Evolutionary conservation across 768 basidiomycete genomes (phyloP), one percentile per base, ranked within the genome.

Genomic region (Hydnomerulius pinastri): DNA sequence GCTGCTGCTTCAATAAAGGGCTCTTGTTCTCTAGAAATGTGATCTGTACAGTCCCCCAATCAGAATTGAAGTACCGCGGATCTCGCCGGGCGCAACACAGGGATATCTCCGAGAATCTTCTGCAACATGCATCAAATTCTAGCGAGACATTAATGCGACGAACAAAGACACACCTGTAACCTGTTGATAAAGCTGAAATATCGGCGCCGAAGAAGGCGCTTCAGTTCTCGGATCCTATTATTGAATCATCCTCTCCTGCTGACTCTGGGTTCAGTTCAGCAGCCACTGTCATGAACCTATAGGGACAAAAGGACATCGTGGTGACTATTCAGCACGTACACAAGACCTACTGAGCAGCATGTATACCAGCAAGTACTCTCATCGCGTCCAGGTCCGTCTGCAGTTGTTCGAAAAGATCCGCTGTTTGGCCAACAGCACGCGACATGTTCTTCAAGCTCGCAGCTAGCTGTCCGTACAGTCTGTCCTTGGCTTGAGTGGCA

Each of bases 401-500:
- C 57, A 93, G 76, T 46, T 83, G 80, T 62, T 86, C 89, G 67
- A 89, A 86, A 20, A 92, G 75, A 57, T 85, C 84, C 30, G 89
- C 86, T 1, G 90, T 90, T 57, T 83, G 85, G 21, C 77, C 74
- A 42, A 92, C 77, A 0, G 85, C 83, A 17, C 80, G 70, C 43
- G 85, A 81, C 68, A 92, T 83, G 42, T 85, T 74, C 24, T 79
- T 79, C 3, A 94, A 67, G 40, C 82, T 85, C 41, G 79, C 75
- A 4, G 89, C 79, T 3, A 94, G 79, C 62, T 92, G 89, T 32
- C 79, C 76, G 61, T 93, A 93, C 20, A 92, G 82, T 48, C 89
- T 71, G 58, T 91, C 85, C 69, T 93, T 94, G 29, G 86, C 81
- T 55, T 87, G 86, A 0, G 85, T 85, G 4, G 87, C 86, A 60